Conservation (phyloP, 169 alveolate genomes). For the Neospora caninum region DNA sequence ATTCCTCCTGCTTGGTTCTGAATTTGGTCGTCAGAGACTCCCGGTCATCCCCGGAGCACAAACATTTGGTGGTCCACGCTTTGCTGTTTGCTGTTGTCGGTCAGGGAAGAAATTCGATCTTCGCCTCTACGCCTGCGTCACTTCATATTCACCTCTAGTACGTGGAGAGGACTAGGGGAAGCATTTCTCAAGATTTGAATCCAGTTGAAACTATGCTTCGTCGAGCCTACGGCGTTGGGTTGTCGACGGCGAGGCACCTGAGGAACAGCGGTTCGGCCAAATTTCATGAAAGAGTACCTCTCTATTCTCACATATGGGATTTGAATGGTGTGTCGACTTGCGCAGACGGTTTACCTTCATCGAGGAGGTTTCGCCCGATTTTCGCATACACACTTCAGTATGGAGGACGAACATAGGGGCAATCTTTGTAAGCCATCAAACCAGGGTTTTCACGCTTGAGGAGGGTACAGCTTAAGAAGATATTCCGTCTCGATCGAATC, state of each 20-base stretch:
- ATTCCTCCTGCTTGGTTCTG: no score
- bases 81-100: slow-evolving; percentile 32
- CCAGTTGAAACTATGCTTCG: background rate
- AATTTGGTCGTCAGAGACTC: no score
- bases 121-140: slow-evolving; percentile 91
- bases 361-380: slow-evolving; percentile 95
- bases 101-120: slow-evolving; percentile 96
- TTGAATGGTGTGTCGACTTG: no score
- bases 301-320: no score
- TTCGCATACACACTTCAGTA: slow-evolving; percentile 84
- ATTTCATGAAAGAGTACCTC: no score
- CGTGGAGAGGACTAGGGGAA: no score
- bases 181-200: no score
- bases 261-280: no score
- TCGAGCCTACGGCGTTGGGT: background rate
- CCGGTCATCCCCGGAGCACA: no score
- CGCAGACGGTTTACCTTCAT: slow-evolving; percentile 88
- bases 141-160: slow-evolving; percentile 88
- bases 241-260: no score
- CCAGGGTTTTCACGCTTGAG: background rate
- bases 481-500: background rate
- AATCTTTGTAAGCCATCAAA: slow-evolving; percentile 48
- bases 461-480: background rate
- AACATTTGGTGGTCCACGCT: no score
- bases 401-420: slow-evolving; percentile 72